phyloP scores from a whole-genome alignment of 805 yeast species.

The Blastobotrys muscicola region DNA sequence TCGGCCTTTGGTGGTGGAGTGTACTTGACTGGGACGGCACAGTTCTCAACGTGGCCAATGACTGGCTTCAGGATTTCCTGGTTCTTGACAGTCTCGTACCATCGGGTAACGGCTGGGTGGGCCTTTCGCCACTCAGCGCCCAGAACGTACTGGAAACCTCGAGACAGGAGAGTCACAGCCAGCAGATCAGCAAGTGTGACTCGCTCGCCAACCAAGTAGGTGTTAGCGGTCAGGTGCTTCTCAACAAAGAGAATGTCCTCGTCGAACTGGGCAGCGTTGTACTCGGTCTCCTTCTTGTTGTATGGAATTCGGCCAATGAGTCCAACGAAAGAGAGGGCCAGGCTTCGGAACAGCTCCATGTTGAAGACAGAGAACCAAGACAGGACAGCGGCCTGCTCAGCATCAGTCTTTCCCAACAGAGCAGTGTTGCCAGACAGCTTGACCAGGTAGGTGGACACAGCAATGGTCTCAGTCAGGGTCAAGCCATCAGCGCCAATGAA shows the following conservation, averaged over 20 bases:
- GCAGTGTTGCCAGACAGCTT: constrained; percentile 26
- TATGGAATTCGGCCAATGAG: constrained; percentile 56
- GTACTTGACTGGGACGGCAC: constrained; percentile 56
- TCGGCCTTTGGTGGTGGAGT: constrained; percentile 72
- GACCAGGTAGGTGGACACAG: constrained; percentile 42
- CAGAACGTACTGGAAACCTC: constrained; percentile 50
- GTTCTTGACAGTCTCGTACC: constrained; percentile 50
- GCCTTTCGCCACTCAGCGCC: constrained; percentile 56
- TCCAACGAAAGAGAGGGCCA: constrained; percentile 47
- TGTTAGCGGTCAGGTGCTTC: constrained; percentile 46
- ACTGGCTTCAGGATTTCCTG: constrained; percentile 40
- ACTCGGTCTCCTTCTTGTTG: constrained; percentile 63
- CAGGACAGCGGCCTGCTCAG: constrained; percentile 56
- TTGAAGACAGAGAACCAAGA: constrained; percentile 74
- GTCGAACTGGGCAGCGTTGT: constrained; percentile 32
- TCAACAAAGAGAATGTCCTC: constrained; percentile 39
- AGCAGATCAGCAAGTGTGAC: constrained; percentile 57
- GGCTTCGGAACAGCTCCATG: constrained; percentile 47
- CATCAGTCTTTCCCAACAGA: constrained; percentile 56
- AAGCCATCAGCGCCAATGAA: constrained; percentile 58
- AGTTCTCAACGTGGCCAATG: constrained; percentile 45
- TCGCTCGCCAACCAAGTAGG: constrained; percentile 64
- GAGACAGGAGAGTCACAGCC: constrained; percentile 38
- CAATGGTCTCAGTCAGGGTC: constrained; percentile 53
- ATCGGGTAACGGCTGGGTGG: constrained; percentile 57